Base-by-base conservation (phyloP, 2,329 filamentous ascomycete genomes). In the Aspergillus proliferans region DNA sequence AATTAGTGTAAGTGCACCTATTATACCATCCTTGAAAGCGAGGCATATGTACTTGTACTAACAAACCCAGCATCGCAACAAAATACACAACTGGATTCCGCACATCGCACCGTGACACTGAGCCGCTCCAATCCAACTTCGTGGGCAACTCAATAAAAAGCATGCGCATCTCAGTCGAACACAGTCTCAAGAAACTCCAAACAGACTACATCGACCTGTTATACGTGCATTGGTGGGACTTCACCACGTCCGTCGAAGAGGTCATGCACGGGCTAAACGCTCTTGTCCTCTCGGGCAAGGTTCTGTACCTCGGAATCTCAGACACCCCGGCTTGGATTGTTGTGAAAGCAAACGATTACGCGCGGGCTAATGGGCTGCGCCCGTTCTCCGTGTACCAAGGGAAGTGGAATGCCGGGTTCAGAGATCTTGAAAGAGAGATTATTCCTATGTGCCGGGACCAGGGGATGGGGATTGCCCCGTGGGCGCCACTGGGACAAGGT, bases 301-400 rank as follows among this genome's bases (percentile, higher is more conserved):
- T 87, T 1, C 68, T 83, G 10, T 87, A 87, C 55, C 72, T 88
- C 0, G 85, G 85, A 2, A 75, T 86, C 59, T 82, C 76, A 22
- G 83, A 88, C 58, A 82, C 82, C 0, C 85, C 85, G 0, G 85
- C 85, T 4, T 88, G 84, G 84, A 56, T 77, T 1, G 74, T 77
- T 1, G 62, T 62, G 46, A 74, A 74, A 47, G 73, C 73, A 0
- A 77, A 78, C 48, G 59, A 74, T 66, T 67, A 89, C 61, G 87
- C 87, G 4, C 78, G 83, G 18, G 76, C 80, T 52, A 79, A 88
- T 52, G 85, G 84, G 3, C 72, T 88, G n/a, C 79, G 81, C 0
- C 83, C 77, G 34, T 91, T 91, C 68, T 77, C 73, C 21, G 78
- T 88, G 15, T 88, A 87, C 60, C 83, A 86, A 66, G 85, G 84